These are phyloP conservation scores for Clarireedia homoeocarpa DNA, from an alignment of 2,329 filamentous ascomycete species.

Conservation along the genomic window DNA sequence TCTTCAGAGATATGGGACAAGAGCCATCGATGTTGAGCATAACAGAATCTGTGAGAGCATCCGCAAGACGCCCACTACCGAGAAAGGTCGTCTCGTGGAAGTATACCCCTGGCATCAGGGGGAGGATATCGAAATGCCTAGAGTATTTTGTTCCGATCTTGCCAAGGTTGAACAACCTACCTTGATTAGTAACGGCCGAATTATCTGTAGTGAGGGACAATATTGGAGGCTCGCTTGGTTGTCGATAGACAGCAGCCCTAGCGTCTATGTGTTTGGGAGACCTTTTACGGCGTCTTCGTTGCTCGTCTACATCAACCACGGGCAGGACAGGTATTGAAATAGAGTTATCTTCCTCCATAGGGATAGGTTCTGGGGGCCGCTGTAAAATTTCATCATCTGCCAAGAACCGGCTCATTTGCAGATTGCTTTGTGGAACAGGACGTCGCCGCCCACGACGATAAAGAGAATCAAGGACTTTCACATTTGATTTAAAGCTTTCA, in stretches of 20 bases:
- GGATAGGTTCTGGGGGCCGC: constrained; percentile 9
- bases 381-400: constrained; percentile 17
- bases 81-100: constrained; percentile 54
- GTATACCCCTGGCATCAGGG: constrained; percentile 46
- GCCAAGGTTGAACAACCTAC: constrained; percentile 45
- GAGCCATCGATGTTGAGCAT: constrained; percentile 20
- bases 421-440: constrained; percentile 22
- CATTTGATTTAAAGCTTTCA: constrained; percentile 41
- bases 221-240: constrained; percentile 27
- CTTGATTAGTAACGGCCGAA: constrained; percentile 13
- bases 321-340: not conserved
- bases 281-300: constrained; percentile 18
- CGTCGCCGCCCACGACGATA: constrained; percentile 37
- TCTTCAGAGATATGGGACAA: constrained; percentile 33
- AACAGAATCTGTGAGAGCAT: constrained; percentile 25
- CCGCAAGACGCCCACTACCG: constrained; percentile 43
- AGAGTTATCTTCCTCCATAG: not conserved
- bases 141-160: constrained; percentile 55
- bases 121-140: constrained; percentile 54
- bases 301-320: not conserved
- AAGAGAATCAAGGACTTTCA: constrained; percentile 46
- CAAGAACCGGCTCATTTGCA: constrained; percentile 34
- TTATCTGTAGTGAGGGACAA: constrained; percentile 9
- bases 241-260: constrained; percentile 28
- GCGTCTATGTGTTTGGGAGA: constrained; percentile 26